Conservation (phyloP, 305 asterid genomes). For the Fraxinus baroniana region DNA sequence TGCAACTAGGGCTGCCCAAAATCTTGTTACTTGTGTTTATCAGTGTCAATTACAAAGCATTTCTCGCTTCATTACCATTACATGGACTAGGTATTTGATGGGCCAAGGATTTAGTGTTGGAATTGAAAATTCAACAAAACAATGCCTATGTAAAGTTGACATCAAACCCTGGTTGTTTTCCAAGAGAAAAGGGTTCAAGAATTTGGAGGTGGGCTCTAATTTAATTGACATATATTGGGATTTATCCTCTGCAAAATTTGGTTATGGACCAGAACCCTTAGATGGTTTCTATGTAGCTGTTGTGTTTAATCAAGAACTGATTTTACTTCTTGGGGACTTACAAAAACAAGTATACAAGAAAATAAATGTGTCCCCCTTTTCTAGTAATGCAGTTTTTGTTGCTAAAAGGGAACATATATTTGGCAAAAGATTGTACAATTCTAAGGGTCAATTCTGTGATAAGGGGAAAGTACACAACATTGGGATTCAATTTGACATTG, state of each 20-base stretch:
- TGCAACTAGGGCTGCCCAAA: slow-evolving; percentile 43
- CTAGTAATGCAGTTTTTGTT: slow-evolving; percentile 37
- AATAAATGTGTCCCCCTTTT: slow-evolving; percentile 24
- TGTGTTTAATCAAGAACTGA: slow-evolving; percentile 47
- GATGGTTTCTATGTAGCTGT: slow-evolving; percentile 57
- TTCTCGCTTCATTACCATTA: slow-evolving; percentile 52
- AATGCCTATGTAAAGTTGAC: slow-evolving; percentile 31
- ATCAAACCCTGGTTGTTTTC: slow-evolving; percentile 72
- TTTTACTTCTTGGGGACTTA: slow-evolving; percentile 56
- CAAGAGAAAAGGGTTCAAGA: slow-evolving; percentile 56
- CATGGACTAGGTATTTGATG: slow-evolving; percentile 63
- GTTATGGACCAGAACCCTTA: slow-evolving; percentile 58
- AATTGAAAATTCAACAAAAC: slow-evolving; percentile 36
- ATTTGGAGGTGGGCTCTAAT: slow-evolving; percentile 29
- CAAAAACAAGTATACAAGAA: slow-evolving; percentile 41
- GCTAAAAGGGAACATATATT: slow-evolving; percentile 56
- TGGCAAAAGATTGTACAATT: slow-evolving; percentile 49
- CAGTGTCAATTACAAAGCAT: slow-evolving; percentile 35
- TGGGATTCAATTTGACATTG: slow-evolving; percentile 48
- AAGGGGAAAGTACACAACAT: slow-evolving; percentile 51
- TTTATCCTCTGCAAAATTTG: slow-evolving; percentile 65
- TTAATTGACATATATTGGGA: slow-evolving; percentile 57
- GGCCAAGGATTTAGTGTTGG: slow-evolving; percentile 57
- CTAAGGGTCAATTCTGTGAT: slow-evolving; percentile 52
- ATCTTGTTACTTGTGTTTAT: slow-evolving; percentile 57